These are phyloP conservation scores for Pichia sp. DNA, from an alignment of 1,139 yeast species.

Conservation along the genomic window DNA sequence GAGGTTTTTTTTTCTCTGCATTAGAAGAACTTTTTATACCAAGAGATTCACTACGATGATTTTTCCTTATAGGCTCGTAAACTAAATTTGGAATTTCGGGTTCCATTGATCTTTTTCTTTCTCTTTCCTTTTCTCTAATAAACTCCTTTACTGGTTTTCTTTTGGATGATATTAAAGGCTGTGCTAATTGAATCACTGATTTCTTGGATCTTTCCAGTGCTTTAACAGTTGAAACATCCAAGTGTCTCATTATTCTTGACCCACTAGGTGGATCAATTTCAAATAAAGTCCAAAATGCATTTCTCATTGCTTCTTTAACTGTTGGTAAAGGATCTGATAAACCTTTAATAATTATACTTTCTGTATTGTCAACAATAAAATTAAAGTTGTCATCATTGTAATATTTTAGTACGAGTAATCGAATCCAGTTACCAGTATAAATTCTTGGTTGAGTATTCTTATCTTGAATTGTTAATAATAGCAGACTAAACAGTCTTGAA, in stretches of 20 bases:
- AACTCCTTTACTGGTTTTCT: constrained; percentile 23
- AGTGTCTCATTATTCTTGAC: constrained; percentile 32
- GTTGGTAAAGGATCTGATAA: constrained; percentile 74
- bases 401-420: constrained; percentile 49
- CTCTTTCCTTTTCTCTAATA: constrained; percentile 21
- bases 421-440: constrained; percentile 66
- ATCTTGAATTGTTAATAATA: constrained; percentile 53
- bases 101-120: constrained; percentile 5
- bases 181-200: constrained; percentile 5
- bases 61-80: constrained; percentile 5
- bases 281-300: constrained; percentile 65
- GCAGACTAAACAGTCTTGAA: constrained; percentile 45
- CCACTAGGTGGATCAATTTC: constrained; percentile 41
- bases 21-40: constrained; percentile 1
- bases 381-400: constrained; percentile 32
- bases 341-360: constrained; percentile 51
- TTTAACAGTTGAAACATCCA: constrained; percentile 44
- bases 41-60: constrained; percentile 10
- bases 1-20: constrained; percentile 1
- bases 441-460: constrained; percentile 66
- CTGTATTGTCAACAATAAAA: constrained; percentile 41
- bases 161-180: background rate
- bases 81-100: background rate
- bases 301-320: constrained; percentile 72
- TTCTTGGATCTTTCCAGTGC: constrained; percentile 12